Evolutionary conservation across 2,329 filamentous ascomycete genomes (phyloP).

Genomic region (Aspergillus jensenii): DNA sequence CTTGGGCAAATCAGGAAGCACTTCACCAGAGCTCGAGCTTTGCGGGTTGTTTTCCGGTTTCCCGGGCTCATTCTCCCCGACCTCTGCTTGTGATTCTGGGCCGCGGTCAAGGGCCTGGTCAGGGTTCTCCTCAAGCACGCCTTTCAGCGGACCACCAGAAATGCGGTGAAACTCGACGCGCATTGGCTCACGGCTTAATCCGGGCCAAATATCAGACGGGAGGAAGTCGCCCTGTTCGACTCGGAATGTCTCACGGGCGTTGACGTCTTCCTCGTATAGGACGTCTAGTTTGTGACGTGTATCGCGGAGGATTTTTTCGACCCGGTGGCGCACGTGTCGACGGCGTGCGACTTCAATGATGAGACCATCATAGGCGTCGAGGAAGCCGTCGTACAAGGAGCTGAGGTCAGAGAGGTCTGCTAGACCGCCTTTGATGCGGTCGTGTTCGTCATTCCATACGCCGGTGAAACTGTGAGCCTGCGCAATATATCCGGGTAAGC

Average conservation of each 20-base stretch:
- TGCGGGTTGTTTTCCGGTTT: slow-evolving; percentile 11
- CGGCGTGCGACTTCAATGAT: slow-evolving; percentile 81
- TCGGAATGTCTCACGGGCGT: slow-evolving; percentile 74
- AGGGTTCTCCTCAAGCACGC: slow-evolving; percentile 12
- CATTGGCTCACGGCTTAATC: slow-evolving; percentile 61
- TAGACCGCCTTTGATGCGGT: slow-evolving; percentile 67
- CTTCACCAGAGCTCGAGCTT: slow-evolving; percentile 28
- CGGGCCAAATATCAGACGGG: slow-evolving; percentile 84
- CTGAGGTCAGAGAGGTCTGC: slow-evolving; percentile 74
- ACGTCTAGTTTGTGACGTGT: slow-evolving; percentile 74
- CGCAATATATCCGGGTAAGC: slow-evolving; percentile 57
- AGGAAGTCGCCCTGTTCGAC: slow-evolving; percentile 82
- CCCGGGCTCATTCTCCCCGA: slow-evolving; percentile 6
- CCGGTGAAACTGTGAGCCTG: slow-evolving; percentile 48
- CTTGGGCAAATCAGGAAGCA: slow-evolving; percentile 45
- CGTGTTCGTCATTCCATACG: slow-evolving; percentile 73
- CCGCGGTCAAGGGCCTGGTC: slow-evolving; percentile 1
- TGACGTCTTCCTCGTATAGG: slow-evolving; percentile 70
- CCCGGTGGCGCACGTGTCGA: slow-evolving; percentile 69
- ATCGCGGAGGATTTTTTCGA: slow-evolving; percentile 72
- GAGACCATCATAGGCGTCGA: slow-evolving; percentile 78
- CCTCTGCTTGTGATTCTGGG: not conserved
- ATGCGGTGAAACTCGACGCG: slow-evolving; percentile 42
- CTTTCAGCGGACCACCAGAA: slow-evolving; percentile 35
- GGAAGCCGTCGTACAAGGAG: slow-evolving; percentile 84